Evolutionary conservation across 371 early-diverging fungal genomes (phyloP).

Genomic region (Umbelopsis sp.): DNA sequence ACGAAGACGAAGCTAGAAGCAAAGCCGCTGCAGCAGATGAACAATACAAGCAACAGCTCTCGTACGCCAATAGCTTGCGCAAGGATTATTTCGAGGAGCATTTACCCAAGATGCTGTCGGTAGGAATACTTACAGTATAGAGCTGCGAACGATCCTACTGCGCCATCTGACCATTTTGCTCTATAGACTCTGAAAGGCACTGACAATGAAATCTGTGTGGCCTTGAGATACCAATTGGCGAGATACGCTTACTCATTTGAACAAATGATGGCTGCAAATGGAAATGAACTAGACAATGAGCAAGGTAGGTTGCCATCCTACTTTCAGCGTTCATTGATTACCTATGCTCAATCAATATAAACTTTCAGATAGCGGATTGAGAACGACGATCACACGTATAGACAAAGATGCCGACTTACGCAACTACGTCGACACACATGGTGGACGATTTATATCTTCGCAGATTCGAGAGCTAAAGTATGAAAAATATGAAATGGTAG

Average conservation of each 20-base stretch:
- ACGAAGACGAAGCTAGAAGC: conserved; percentile 71
- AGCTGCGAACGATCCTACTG: not conserved
- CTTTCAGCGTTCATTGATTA: too few relatives aligned
- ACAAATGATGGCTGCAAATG: conserved; percentile 34
- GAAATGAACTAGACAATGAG: conserved; percentile 28
- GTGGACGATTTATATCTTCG: conserved; percentile 19
- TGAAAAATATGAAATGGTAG: conserved; percentile 46
- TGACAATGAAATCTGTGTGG: conserved; percentile 65
- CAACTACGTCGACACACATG: conserved; percentile 30
- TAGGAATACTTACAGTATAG: conserved; percentile 20
- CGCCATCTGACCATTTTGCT: not conserved
- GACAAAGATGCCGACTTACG: conserved; percentile 53
- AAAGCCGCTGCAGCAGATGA: conserved; percentile 73
- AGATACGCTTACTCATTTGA: conserved; percentile 66
- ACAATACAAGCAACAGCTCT: conserved; percentile 74
- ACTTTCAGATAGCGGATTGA: conserved; percentile 33
- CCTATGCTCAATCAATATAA: too few relatives aligned
- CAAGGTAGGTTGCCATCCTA: conserved; percentile 17
- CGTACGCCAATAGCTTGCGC: conserved; percentile 63
- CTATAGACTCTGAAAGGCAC: conserved; percentile 68
- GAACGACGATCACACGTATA: conserved; percentile 51
- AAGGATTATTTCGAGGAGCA: conserved; percentile 69
- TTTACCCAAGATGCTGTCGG: conserved; percentile 66
- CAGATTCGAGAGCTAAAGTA: conserved; percentile 34
- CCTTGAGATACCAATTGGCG: conserved; percentile 70